Evolutionary conservation across 495 filamentous ascomycete genomes (phyloP), one percentile per base, ranked within the genome.

Genomic region (Tetracladium setigerum): DNA sequence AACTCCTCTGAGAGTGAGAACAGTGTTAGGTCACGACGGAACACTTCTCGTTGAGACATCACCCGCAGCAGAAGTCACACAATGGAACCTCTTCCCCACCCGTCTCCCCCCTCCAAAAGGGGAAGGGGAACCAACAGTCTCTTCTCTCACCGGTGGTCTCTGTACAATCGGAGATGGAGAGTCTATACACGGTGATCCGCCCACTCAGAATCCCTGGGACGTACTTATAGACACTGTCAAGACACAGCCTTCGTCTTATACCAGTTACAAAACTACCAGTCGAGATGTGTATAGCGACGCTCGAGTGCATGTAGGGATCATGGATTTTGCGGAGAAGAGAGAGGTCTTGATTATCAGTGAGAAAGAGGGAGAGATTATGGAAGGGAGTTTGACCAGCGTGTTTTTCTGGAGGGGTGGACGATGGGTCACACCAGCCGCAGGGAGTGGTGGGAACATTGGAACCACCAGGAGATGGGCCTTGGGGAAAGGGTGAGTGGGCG

Each of bases 391-490:
- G 22, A 87, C 84, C 1, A 92, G 82, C 11, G 77, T 85, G 1
- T 95, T 88, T 60, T 86, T 96, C 53, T 82, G 75, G 71, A 74
- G 83, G 38, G 65, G 67, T 12, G 78, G 77, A 1, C 63, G 59
- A 50, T 88, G 86, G 86, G 70, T 84, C 0, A 87, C 84, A 18
- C 83, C 84, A 0, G 57, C 63, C 2, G 64, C 80, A 2, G 60
- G 59, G 12, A 77, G 77, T 52, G 91, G 90, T 38, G 91, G 92
- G 1, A 86, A 92, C 58, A 71, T 77, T 16, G 89, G 89, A 1
- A 94, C 87, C 24, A 86, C 80, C 12, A 81, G 90, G 57, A 74
- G 86, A 55, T 96, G 87, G 78, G 80, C 86, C 11, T 54, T 96
- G 41, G 71, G 80, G 46, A 77, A 68, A 46, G 76, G 70, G 31